A percentile compares a stretch with the other conserved stretches of the same genome.
Conservation (phyloP, 805 yeast genomes). For the Schwanniomyces vanrijiae region DNA sequence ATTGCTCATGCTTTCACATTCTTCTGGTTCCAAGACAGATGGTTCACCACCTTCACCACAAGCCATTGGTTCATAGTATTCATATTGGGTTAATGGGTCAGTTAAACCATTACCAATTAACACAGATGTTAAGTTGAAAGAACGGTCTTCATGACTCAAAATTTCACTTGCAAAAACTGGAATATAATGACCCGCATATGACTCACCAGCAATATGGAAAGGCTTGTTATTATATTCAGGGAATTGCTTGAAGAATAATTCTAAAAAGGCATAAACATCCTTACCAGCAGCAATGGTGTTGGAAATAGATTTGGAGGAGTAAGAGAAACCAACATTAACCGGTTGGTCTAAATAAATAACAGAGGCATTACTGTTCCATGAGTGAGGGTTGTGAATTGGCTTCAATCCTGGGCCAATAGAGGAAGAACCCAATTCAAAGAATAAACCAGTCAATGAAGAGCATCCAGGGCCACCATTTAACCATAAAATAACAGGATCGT, state of each 20-base stretch:
- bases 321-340: constrained; percentile 33
- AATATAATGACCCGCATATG: constrained; percentile 48
- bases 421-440: constrained; percentile 36
- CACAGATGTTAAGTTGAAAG: constrained; percentile 66
- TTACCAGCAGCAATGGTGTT: constrained; percentile 34
- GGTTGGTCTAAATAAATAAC: constrained; percentile 43
- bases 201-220: constrained; percentile 45
- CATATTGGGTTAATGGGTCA: constrained; percentile 76
- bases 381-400: constrained; percentile 29
- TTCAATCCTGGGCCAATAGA: constrained; percentile 25
- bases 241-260: constrained; percentile 37
- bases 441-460: constrained; percentile 32
- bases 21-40: constrained; percentile 66
- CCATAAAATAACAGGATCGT: constrained; percentile 36
- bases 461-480: constrained; percentile 41
- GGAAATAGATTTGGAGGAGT: constrained; percentile 29
- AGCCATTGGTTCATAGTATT: constrained; percentile 88
- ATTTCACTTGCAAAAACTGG: constrained; percentile 46
- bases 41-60: constrained; percentile 88
- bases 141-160: constrained; percentile 38
- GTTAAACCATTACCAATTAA: constrained; percentile 93
- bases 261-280: constrained; percentile 37
- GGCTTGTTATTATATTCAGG: constrained; percentile 24
- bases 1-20: constrained; percentile 63
- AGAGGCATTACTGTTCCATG: constrained; percentile 37